Percentiles rank a stretch among this genome's conserved stretches.
Evolutionary conservation across 495 filamentous ascomycete species (phyloP).

Genomic region (Talaromyces borbonicus): DNA sequence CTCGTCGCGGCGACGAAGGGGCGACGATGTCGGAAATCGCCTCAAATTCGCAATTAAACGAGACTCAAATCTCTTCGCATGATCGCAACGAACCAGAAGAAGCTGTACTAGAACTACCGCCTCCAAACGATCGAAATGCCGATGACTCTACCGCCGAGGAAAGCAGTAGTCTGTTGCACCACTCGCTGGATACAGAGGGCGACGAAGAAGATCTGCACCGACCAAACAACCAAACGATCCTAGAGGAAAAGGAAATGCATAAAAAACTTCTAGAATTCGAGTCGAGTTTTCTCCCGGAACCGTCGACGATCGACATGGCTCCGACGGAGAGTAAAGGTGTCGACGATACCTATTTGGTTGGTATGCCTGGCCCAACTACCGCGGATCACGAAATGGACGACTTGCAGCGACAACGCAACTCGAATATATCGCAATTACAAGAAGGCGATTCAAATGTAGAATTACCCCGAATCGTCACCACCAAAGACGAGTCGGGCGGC

Average conservation of each 20-base stretch:
- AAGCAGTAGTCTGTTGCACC: conserved; percentile 17
- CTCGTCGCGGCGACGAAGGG: background rate
- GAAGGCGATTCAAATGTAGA: conserved; percentile 11
- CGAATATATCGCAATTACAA: background rate
- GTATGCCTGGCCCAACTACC: conserved; percentile 17
- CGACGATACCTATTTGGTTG: conserved; percentile 37
- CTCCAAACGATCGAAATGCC: conserved; percentile 31
- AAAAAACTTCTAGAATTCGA: conserved; percentile 75
- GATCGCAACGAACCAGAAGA: conserved; percentile 16
- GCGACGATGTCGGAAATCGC: background rate
- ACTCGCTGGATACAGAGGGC: conserved; percentile 26
- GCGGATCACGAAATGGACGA: background rate
- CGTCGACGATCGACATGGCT: conserved; percentile 36
- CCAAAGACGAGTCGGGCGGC: conserved; percentile 18
- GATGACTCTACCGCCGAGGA: conserved; percentile 16
- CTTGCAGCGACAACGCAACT: background rate
- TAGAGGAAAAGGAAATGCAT: conserved; percentile 59
- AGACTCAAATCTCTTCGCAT: background rate
- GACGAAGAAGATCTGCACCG: conserved; percentile 19
- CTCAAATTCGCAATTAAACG: background rate
- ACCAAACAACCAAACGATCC: conserved; percentile 34
- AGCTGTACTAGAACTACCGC: conserved; percentile 21
- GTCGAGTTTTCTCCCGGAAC: conserved; percentile 64
- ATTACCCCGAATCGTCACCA: conserved; percentile 30
- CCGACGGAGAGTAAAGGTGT: conserved; percentile 16